phyloP scores from a whole-genome alignment of 345 rosid species.

The Gossypium mustelinum region DNA sequence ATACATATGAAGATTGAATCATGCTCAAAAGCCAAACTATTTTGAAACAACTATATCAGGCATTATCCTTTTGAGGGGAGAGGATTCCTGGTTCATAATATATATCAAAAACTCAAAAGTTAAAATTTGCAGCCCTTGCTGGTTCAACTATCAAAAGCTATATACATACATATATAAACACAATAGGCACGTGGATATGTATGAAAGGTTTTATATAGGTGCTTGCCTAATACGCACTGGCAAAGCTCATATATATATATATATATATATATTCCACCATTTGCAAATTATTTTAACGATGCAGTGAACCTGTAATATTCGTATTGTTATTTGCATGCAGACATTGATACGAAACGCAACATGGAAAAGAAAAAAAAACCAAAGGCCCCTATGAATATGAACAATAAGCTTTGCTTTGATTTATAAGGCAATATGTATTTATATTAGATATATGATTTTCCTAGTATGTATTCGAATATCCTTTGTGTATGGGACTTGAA shows the following conservation, averaged over 20 bases:
- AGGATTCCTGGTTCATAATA: neutral
- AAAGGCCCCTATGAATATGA: neutral
- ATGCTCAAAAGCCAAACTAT: neutral
- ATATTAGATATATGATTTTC: neutral
- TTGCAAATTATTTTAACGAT: neutral
- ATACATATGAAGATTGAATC: neutral
- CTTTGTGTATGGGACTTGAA: slow-evolving; percentile 26
- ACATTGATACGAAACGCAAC: slow-evolving; percentile 17
- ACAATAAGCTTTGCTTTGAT: neutral
- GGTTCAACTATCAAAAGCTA: neutral
- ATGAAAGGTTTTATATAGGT: slow-evolving; percentile 16
- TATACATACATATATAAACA: neutral
- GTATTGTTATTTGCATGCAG: slow-evolving; percentile 9
- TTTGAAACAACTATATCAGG: no score
- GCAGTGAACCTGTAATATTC: slow-evolving; percentile 4
- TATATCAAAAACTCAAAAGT: neutral
- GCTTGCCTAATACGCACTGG: slow-evolving; percentile 32
- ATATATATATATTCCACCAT: slow-evolving; percentile 11
- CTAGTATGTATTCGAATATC: slow-evolving; percentile 10
- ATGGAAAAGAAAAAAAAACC: slow-evolving; percentile 16
- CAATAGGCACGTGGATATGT: slow-evolving; percentile 12
- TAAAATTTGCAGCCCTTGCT: neutral
- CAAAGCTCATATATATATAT: slow-evolving; percentile 29
- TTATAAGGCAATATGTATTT: neutral
- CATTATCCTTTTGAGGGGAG: no score